Evolutionary conservation across 495 filamentous ascomycete genomes (phyloP), one percentile per base, ranked within the genome.

Genomic region (Penicillium paradoxum): DNA sequence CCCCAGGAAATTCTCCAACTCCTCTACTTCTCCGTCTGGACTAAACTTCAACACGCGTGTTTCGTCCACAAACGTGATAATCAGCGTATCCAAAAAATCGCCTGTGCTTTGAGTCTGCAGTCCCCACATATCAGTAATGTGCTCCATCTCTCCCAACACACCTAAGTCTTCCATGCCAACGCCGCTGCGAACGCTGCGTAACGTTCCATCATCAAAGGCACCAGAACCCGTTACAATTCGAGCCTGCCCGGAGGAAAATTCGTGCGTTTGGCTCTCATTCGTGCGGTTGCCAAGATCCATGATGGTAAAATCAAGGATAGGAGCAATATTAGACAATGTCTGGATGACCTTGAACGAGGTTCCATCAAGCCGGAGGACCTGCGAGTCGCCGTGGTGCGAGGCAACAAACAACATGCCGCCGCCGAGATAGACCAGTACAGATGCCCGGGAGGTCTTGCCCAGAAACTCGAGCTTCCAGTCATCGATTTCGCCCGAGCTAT

Each of bases 171-270:
- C 90, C 51, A 99, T 77, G 15, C 93, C 91, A 45, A 99, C 91
- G 17, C 93, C 93, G 64, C 91, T 97, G 30, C 91, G 84, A 24
- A 97, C 85, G 62, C 87, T 96, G 54, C 91, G 74, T 32, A 99
- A 63, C 30, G 87, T 90, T 4, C 93, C 93, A 56, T 95, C 89
- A 54, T 87, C 80, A 59, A 85, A 89, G 3, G 87, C 90, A 22
- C 93, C 93, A 36, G 91, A 95, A 7, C 89, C 91, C 2, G 92
- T 89, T 8, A 99, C 90, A 49, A 99, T 86, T 25, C 95, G 80
- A 48, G 93, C 91, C 71, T 97, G 95, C 1, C 95, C 95, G 5
- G 92, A 95, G 0, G 91, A 96, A 46, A 84, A 97, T 62, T 95
- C 90, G 57, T 93, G 95, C 0, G 81, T 84, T 33, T 88, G 82